phyloP scores from a whole-genome alignment of 805 yeast species.

The Priceomyces haplophilus region DNA sequence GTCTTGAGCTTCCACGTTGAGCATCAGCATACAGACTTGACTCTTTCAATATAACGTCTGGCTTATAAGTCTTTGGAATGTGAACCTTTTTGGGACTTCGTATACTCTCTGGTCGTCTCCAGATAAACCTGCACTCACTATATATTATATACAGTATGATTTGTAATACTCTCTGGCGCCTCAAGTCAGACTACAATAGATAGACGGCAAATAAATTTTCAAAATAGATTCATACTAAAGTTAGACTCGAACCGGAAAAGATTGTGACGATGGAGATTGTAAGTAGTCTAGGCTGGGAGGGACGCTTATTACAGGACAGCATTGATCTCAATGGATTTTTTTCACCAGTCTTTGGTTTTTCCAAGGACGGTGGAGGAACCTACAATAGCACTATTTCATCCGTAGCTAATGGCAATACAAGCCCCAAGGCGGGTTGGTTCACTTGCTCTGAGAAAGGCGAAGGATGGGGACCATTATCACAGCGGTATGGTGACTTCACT shows the following conservation, averaged over 20 bases:
- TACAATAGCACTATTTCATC: background rate
- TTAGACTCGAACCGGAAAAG: too few relatives aligned
- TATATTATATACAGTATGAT: background rate
- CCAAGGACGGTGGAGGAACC: background rate
- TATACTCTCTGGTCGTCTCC: too few relatives aligned
- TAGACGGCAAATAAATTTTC: too few relatives aligned
- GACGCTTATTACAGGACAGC: background rate
- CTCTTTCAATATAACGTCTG: too few relatives aligned
- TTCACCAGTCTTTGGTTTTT: background rate
- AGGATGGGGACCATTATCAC: slow-evolving; percentile 44
- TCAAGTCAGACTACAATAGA: too few relatives aligned
- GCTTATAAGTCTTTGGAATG: too few relatives aligned
- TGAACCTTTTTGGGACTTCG: too few relatives aligned
- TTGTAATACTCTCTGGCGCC: background rate
- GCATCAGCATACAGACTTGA: background rate
- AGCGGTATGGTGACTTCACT: slow-evolving; percentile 50
- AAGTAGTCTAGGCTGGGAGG: slow-evolving; percentile 1
- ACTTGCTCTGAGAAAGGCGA: slow-evolving; percentile 23
- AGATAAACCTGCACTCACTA: too few relatives aligned
- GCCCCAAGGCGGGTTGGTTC: slow-evolving; percentile 2
- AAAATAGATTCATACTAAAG: too few relatives aligned
- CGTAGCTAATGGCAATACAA: background rate
- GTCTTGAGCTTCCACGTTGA: background rate
- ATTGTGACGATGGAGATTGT: background rate
- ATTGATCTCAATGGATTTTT: background rate